phyloP scores from a whole-genome alignment of 176 grass and related monocot species.

The Aegilops tauschii region DNA sequence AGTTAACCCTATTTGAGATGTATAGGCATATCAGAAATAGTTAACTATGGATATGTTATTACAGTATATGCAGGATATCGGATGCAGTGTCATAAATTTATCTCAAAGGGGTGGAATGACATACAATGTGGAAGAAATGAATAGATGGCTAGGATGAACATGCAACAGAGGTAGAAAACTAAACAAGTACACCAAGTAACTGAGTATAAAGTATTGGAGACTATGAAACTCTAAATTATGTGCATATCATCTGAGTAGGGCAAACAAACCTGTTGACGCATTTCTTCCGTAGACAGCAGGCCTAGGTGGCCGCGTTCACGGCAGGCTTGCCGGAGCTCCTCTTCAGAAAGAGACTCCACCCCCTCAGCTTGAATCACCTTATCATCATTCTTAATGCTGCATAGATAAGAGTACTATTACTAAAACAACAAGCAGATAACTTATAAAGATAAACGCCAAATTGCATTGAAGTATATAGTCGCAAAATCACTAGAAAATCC shows the following conservation, averaged over 20 bases:
- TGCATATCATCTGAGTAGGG: slow-evolving; percentile 8
- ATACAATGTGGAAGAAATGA: background rate
- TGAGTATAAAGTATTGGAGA: background rate
- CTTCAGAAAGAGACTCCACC: slow-evolving; percentile 95
- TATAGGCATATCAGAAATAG: slow-evolving; percentile 11
- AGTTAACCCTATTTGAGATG: slow-evolving; percentile 8
- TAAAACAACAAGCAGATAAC: slow-evolving; percentile 9
- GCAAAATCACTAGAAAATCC: slow-evolving; percentile 15
- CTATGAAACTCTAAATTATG: slow-evolving; percentile 15
- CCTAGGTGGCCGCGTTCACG: slow-evolving; percentile 87
- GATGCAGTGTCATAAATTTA: background rate
- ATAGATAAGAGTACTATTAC: slow-evolving; percentile 12
- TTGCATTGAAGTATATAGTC: background rate
- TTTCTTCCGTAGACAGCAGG: slow-evolving; percentile 88
- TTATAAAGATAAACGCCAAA: slow-evolving; percentile 7
- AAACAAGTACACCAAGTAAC: slow-evolving; percentile 13
- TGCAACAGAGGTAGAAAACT: background rate
- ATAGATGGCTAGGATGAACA: background rate
- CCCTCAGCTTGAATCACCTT: slow-evolving; percentile 94
- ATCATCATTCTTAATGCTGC: slow-evolving; percentile 97
- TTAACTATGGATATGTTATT: background rate
- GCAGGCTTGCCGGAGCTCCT: slow-evolving; percentile 94
- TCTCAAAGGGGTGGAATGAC: background rate
- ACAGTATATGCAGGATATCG: background rate
- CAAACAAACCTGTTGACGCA: slow-evolving; percentile 77